phyloP scores from a whole-genome alignment of 2,329 filamentous ascomycete species.

The Scytalidium lignicola region DNA sequence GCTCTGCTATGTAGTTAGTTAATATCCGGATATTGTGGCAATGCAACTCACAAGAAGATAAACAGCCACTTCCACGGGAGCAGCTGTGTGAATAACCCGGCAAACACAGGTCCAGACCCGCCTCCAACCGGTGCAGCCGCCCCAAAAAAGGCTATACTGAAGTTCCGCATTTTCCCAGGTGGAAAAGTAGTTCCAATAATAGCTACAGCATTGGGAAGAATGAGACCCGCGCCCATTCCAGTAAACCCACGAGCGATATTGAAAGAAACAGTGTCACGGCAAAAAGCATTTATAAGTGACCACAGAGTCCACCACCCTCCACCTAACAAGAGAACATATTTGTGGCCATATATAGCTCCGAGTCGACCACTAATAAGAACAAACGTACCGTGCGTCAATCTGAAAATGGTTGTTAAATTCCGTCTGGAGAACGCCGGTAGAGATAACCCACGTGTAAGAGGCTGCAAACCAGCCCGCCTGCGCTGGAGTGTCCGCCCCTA shows the following conservation, averaged over 20 bases:
- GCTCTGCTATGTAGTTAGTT: background rate
- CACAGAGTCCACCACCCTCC: constrained; percentile 37
- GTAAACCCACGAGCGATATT: constrained; percentile 39
- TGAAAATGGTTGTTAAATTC: constrained; percentile 1
- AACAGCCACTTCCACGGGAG: constrained; percentile 33
- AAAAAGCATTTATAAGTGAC: constrained; percentile 40
- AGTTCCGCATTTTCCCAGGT: constrained; percentile 38
- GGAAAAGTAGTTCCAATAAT: constrained; percentile 42
- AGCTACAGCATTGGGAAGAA: constrained; percentile 47
- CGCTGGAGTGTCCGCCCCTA: constrained; percentile 17
- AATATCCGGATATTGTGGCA: background rate
- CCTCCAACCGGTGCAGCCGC: constrained; percentile 41
- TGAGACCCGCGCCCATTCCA: constrained; percentile 43
- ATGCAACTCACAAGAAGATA: constrained; percentile 7
- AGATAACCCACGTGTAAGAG: constrained; percentile 28
- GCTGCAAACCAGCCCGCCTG: constrained; percentile 36
- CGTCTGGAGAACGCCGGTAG: background rate
- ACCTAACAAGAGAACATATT: constrained; percentile 38
- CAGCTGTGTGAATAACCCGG: constrained; percentile 31
- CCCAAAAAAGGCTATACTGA: constrained; percentile 39
- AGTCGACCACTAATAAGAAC: constrained; percentile 39
- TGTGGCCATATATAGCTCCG: constrained; percentile 46
- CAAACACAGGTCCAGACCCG: constrained; percentile 32
- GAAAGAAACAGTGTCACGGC: constrained; percentile 34
- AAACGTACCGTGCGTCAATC: constrained; percentile 8